Base-by-base conservation (phyloP, 2,329 filamentous ascomycete genomes). In the Botrytis fragariae region DNA sequence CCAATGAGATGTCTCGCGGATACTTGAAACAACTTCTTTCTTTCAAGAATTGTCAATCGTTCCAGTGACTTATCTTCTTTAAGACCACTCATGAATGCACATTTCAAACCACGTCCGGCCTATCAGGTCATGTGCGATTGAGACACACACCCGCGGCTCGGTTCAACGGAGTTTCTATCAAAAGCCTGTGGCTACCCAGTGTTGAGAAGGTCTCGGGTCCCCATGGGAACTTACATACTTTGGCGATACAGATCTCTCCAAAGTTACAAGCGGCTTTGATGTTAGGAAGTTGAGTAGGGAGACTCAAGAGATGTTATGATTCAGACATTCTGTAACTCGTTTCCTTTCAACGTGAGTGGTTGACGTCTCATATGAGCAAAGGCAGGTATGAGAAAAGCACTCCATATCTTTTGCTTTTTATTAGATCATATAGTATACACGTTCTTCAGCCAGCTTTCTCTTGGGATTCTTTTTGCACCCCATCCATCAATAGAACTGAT, bases 301-400 rank as follows among this genome's bases (percentile, higher is more conserved):
- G 39, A 37, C 10, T 57, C 39, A 61, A 61, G 37, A n/a, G 68
- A 18, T 57, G 37, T 25, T n/a, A 68, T 45, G 12, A 14, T 44
- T 70, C 54, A 70, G 54, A 70, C 54, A 45, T 61, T 70, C 39
- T 70, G 39, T 22, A 39, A 61, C 54, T 61, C 37, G 14, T 70
- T 22, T 61, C 29, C 54, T 61, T 70, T 70, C n/a, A 61, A 45
- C 4, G 18, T 42, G 22, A 45, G 37, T 37, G n/a, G 29, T 20
- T 10, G 25, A 42, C 14, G 4, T 37, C n/a, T 70, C 54, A n/a
- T 37, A 16, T 35, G 12, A 57, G 32, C n/a, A 18, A 57, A 57
- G 35, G 35, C 18, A 37, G 54, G 35, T 16, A 29, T 44, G 48
- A 29, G 25, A 16, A 42, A 32, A 12, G 3, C 16, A 57, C 35